Evolutionary conservation across 352 stramenopile species (phyloP).

Genomic region (Blastocystis sp.): DNA sequence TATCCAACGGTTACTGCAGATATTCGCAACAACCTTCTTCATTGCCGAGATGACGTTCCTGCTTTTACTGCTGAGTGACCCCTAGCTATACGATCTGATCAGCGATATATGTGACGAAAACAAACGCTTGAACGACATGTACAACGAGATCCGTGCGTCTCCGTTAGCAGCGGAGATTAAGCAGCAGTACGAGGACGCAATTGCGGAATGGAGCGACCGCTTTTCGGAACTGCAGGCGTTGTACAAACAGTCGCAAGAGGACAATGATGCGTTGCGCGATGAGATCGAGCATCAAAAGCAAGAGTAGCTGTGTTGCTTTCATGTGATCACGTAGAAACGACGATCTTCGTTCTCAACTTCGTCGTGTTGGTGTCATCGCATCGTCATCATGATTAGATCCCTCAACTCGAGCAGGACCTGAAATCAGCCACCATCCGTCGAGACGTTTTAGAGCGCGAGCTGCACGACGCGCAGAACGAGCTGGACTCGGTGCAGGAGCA

Average conservation of each 20-base stretch:
- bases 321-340: conserved; percentile 13
- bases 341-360: neutral
- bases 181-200: conserved; percentile 37
- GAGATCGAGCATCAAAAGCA: neutral
- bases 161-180: conserved; percentile 51
- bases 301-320: neutral
- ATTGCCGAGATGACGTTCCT: conserved; percentile 26
- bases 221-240: neutral
- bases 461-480: conserved; percentile 12
- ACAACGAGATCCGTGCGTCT: conserved; percentile 46
- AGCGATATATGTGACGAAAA: conserved; percentile 53
- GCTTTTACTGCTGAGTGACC: neutral
- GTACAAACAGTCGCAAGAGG: neutral
- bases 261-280: neutral
- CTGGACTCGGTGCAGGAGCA: conserved; percentile 8
- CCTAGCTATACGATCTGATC: conserved; percentile 43
- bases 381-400: conserved; percentile 1
- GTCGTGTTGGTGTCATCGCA: neutral
- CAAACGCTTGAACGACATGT: conserved; percentile 36
- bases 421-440: conserved; percentile 9
- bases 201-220: neutral
- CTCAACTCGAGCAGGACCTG: conserved; percentile 28
- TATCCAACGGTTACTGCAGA: conserved; percentile 50
- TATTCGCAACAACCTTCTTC: conserved; percentile 39
- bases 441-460: conserved; percentile 13